Evolutionary conservation across 2,329 filamentous ascomycete species (phyloP).

Genomic region (Aspergillus versicolor): DNA sequence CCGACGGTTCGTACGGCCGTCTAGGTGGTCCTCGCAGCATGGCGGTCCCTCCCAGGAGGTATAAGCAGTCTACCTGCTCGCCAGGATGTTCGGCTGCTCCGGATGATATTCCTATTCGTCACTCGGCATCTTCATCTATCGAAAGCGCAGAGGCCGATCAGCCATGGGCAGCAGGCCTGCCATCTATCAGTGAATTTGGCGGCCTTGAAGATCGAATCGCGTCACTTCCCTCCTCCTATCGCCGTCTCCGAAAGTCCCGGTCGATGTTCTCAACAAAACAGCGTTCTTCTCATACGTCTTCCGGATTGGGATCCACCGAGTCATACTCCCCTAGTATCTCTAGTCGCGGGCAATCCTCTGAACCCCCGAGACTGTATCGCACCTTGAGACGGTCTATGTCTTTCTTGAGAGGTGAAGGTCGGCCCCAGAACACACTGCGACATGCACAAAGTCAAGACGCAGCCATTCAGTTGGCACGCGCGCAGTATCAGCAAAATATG

Average conservation of each 20-base stretch:
- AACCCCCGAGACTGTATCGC: slow-evolving; percentile 16
- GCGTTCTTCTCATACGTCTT: slow-evolving; percentile 24
- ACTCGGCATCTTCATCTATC: slow-evolving; percentile 1
- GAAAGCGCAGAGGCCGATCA: slow-evolving; percentile 1
- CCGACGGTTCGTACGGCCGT: slow-evolving; percentile 28
- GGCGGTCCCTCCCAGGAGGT: slow-evolving; percentile 26
- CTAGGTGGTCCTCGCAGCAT: slow-evolving; percentile 28
- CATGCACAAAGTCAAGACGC: slow-evolving; percentile 36
- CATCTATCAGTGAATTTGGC: slow-evolving; percentile 31
- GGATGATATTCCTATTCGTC: slow-evolving; percentile 1
- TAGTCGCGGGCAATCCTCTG: not conserved
- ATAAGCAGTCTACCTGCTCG: slow-evolving; percentile 16
- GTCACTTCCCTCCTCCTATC: slow-evolving; percentile 47
- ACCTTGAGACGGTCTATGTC: slow-evolving; percentile 44
- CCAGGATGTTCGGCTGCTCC: slow-evolving; percentile 13
- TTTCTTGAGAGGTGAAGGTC: slow-evolving; percentile 36
- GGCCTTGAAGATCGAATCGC: slow-evolving; percentile 37
- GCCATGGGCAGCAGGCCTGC: slow-evolving; percentile 21
- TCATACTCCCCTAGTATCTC: slow-evolving; percentile 8
- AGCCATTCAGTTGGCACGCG: slow-evolving; percentile 43
- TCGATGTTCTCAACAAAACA: slow-evolving; percentile 49
- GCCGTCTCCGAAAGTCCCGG: slow-evolving; percentile 46
- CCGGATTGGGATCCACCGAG: slow-evolving; percentile 16
- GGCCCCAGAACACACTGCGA: slow-evolving; percentile 17
- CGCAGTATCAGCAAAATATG: slow-evolving; percentile 35